A percentile compares a stretch with the other conserved stretches of the same genome.
Conservation (phyloP, 2,329 filamentous ascomycete species). For the Thelonectria olida region DNA sequence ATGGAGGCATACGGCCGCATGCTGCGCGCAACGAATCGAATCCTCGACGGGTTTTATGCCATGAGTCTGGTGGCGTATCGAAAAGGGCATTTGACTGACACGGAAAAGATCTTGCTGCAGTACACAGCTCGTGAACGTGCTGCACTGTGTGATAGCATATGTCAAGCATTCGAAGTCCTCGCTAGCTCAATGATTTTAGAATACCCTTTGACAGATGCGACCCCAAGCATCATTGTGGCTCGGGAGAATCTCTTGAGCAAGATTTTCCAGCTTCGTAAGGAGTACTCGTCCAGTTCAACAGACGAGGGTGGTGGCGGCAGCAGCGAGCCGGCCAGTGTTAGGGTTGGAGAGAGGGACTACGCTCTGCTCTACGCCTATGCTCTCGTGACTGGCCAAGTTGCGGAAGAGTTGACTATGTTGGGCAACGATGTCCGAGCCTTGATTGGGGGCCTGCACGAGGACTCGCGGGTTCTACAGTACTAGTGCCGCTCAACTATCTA, state of each 20-base stretch:
- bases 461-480: slow-evolving; percentile 31
- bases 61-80: slow-evolving; percentile 94
- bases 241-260: slow-evolving; percentile 85
- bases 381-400: slow-evolving; percentile 72
- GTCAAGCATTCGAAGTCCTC: slow-evolving; percentile 85
- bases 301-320: slow-evolving; percentile 26
- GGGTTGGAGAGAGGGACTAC: slow-evolving; percentile 80
- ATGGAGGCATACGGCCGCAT: slow-evolving; percentile 76
- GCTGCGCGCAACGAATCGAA: slow-evolving; percentile 79
- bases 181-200: slow-evolving; percentile 94
- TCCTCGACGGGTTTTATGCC: slow-evolving; percentile 92
- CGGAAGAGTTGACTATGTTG: slow-evolving; percentile 68
- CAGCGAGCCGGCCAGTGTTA: slow-evolving; percentile 20
- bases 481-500: background rate
- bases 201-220: slow-evolving; percentile 87
- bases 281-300: slow-evolving; percentile 54
- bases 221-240: slow-evolving; percentile 83
- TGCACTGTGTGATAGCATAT: slow-evolving; percentile 86
- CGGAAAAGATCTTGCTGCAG: slow-evolving; percentile 81
- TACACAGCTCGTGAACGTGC: slow-evolving; percentile 83
- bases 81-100: slow-evolving; percentile 77
- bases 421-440: slow-evolving; percentile 55
- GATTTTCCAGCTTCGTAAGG: slow-evolving; percentile 85
- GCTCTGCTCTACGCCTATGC: slow-evolving; percentile 92
- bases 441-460: slow-evolving; percentile 34